Evolutionary conservation across 2,329 filamentous ascomycete species (phyloP).

Genomic region (Apiospora marii): DNA sequence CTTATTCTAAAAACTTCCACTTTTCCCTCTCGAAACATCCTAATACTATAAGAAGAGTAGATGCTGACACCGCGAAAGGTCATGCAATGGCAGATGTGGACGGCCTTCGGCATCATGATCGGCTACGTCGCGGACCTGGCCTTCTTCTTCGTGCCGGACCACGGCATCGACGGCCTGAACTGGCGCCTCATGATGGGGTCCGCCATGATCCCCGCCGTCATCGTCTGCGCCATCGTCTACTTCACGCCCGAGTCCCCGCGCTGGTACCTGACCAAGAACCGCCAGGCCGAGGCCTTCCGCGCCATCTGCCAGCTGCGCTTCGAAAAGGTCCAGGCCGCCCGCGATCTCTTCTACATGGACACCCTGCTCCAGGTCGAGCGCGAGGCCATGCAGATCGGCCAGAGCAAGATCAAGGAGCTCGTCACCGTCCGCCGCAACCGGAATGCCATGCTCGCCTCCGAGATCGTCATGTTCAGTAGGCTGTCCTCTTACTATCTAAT

Average conservation of each 20-base stretch:
- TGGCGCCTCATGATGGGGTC: conserved; percentile 77
- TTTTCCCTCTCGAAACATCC: no score
- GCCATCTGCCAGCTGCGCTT: conserved; percentile 56
- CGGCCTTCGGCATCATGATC: conserved; percentile 61
- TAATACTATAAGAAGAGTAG: no score
- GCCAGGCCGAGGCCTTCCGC: conserved; percentile 55
- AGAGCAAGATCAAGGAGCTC: conserved; percentile 62
- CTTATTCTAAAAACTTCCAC: no score
- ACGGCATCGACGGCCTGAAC: conserved; percentile 62
- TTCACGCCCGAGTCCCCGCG: conserved; percentile 40
- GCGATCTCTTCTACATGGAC: conserved; percentile 65
- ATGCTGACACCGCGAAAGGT: conserved; percentile 39
- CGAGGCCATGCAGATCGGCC: conserved; percentile 56
- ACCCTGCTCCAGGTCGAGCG: conserved; percentile 65
- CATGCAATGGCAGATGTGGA: conserved; percentile 74
- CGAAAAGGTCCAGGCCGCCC: conserved; percentile 61
- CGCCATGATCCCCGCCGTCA: conserved; percentile 67
- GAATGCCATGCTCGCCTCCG: conserved; percentile 65
- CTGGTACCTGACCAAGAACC: conserved; percentile 54
- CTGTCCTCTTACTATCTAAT: conserved; percentile 46
- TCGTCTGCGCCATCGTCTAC: conserved; percentile 63
- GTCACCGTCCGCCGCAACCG: conserved; percentile 68
- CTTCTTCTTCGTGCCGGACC: conserved; percentile 64
- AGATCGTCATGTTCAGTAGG: conserved; percentile 68
- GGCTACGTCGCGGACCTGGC: conserved; percentile 68